These are phyloP conservation scores for Rhodotorula diobovata DNA, from an alignment of 768 basidiomycete species.

Conservation along the genomic window DNA sequence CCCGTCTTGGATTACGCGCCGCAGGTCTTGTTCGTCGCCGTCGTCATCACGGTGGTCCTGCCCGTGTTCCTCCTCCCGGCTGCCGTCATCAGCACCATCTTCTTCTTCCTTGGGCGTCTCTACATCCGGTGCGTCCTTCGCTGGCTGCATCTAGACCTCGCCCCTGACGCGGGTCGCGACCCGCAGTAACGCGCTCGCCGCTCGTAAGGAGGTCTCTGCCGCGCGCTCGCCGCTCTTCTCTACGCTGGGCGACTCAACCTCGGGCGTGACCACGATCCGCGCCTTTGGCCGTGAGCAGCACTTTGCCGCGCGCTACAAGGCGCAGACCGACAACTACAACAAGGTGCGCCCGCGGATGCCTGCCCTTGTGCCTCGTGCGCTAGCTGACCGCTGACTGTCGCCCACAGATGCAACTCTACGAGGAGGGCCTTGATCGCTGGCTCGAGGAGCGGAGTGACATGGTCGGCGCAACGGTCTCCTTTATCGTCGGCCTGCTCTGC, in stretches of 20 bases:
- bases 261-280: constrained; percentile 49
- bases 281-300: constrained; percentile 49
- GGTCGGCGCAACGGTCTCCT: constrained; percentile 38
- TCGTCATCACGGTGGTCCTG: constrained; percentile 20
- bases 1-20: constrained; percentile 43
- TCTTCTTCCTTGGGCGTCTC: constrained; percentile 46
- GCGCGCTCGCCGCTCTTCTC: constrained; percentile 48
- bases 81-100: constrained; percentile 44
- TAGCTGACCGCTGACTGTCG: background rate
- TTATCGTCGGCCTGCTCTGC: constrained; percentile 29
- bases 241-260: constrained; percentile 48
- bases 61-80: constrained; percentile 33
- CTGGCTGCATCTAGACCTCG: constrained; percentile 40
- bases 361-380: no score
- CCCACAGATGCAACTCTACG: constrained; percentile 24
- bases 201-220: constrained; percentile 29
- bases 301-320: constrained; percentile 47
- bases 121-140: constrained; percentile 44
- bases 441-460: constrained; percentile 29
- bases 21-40: constrained; percentile 32
- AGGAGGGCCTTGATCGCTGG: constrained; percentile 29
- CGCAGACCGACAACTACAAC: constrained; percentile 48
- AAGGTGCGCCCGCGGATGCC: constrained; percentile 34
- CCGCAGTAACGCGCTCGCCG: constrained; percentile 41
- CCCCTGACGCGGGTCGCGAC: constrained; percentile 43